These are phyloP conservation scores for Capniomyces stellatus DNA, from an alignment of 371 early-diverging fungal genomes.

Conservation along the genomic window DNA sequence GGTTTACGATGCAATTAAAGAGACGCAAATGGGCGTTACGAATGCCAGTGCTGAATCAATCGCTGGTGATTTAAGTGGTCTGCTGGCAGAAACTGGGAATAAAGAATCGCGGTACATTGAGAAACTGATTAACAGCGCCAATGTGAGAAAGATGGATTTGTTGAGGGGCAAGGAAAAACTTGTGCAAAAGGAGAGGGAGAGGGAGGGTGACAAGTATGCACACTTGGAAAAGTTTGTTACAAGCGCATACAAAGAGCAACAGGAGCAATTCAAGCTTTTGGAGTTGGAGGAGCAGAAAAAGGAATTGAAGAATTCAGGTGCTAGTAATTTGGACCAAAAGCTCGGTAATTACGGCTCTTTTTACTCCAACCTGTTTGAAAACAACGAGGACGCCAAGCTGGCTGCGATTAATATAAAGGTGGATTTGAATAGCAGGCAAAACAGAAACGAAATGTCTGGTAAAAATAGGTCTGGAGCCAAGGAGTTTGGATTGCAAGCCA, in stretches of 20 bases:
- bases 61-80: conserved; percentile 6
- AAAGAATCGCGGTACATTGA: conserved; percentile 61
- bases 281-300: conserved; percentile 62
- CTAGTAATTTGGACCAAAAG: not conserved
- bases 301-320: not conserved
- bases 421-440: not conserved
- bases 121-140: conserved; percentile 49
- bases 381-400: not conserved
- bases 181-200: conserved; percentile 53
- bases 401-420: not conserved
- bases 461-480: too few species aligned
- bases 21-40: conserved; percentile 25
- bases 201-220: conserved; percentile 44
- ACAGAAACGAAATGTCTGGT: not conserved
- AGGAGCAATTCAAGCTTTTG: conserved; percentile 53
- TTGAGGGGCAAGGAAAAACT: conserved; percentile 61
- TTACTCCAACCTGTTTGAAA: not conserved
- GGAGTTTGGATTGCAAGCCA: not conserved
- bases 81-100: not conserved
- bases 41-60: conserved; percentile 12
- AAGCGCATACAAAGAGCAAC: conserved; percentile 54
- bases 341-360: too few species aligned
- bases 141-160: conserved; percentile 64
- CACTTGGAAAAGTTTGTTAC: conserved; percentile 82
- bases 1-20: conserved; percentile 68